Conservation (phyloP, 345 rosid genomes). For the Salix caprea region DNA sequence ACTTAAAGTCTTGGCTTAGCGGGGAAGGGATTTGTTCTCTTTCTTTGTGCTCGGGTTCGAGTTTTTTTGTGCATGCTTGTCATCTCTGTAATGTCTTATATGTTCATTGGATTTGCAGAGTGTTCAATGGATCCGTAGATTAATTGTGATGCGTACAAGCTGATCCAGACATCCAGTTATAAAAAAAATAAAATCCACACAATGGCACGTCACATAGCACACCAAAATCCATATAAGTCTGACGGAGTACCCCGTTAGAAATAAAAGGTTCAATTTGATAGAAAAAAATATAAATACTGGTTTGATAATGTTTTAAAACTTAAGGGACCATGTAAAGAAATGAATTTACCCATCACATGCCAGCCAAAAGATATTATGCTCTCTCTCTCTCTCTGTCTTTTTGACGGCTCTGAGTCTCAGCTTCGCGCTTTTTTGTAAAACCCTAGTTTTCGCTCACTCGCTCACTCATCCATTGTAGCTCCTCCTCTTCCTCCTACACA, state of each 20-base stretch:
- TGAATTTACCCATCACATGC: not conserved
- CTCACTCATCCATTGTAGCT: too few species aligned
- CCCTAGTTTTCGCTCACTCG: slow-evolving; percentile 12
- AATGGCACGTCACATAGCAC: not conserved
- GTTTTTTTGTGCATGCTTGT: too few species aligned
- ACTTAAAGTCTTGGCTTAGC: too few species aligned
- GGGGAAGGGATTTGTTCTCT: too few species aligned
- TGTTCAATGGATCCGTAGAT: too few species aligned
- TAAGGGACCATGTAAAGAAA: not conserved
- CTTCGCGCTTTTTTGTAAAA: slow-evolving; percentile 13
- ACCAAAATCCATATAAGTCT: not conserved
- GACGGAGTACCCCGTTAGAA: not conserved
- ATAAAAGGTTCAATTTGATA: too few species aligned
- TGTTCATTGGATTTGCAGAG: too few species aligned
- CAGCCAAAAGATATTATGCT: not conserved
- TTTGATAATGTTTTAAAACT: not conserved
- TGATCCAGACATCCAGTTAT: too few species aligned
- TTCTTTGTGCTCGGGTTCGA: too few species aligned
- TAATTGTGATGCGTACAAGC: too few species aligned
- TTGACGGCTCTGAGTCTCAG: not conserved
- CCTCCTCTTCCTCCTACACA: not conserved
- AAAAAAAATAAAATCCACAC: too few species aligned
- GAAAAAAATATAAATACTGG: too few species aligned
- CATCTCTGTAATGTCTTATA: accelerated
- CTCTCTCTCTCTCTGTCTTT: not conserved